Conservation (phyloP, 768 basidiomycete species). For the Pluteus cervinus region DNA sequence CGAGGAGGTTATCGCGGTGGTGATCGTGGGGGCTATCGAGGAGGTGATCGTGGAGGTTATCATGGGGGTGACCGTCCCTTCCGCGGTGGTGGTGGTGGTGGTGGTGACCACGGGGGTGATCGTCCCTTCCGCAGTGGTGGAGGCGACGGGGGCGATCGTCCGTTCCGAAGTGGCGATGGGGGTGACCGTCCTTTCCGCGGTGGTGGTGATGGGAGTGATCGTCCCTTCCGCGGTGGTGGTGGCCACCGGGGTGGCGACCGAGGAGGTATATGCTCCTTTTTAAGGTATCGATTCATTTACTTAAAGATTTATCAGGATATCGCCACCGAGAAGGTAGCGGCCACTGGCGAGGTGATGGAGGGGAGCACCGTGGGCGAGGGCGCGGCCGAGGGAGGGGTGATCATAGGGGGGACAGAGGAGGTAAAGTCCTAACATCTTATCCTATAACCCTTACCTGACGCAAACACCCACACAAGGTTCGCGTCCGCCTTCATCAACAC, state of each 20-base stretch:
- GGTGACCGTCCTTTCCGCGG: conserved; percentile 21
- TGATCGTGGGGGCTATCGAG: conserved; percentile 25
- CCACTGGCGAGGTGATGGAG: conserved; percentile 4
- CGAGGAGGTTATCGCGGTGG: conserved; percentile 29
- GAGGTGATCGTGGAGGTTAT: conserved; percentile 30
- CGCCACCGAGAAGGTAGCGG: conserved; percentile 5
- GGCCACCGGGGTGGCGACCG: conserved; percentile 23
- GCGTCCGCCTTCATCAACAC: background rate
- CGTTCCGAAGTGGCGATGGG: conserved; percentile 31
- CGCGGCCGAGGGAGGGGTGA: too few relatives aligned
- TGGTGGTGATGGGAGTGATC: conserved; percentile 30
- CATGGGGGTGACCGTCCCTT: conserved; percentile 19
- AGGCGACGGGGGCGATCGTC: conserved; percentile 25
- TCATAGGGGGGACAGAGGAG: conserved; percentile 2
- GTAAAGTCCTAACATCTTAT: too few relatives aligned
- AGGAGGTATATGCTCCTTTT: conserved; percentile 10
- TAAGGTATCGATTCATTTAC: background rate
- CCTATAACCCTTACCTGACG: too few relatives aligned
- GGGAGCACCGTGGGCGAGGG: conserved; percentile 4
- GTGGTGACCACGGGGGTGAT: conserved; percentile 32
- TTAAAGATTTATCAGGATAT: conserved; percentile 2
- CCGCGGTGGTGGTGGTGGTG: conserved; percentile 27
- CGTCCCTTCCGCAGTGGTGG: conserved; percentile 24
- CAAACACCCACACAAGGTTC: too few relatives aligned
- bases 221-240: conserved; percentile 27